Evolutionary conservation across 1,284 basidiomycete species (phyloP), one percentile per base, ranked within the genome.

Genomic region (Irpex sp.): DNA sequence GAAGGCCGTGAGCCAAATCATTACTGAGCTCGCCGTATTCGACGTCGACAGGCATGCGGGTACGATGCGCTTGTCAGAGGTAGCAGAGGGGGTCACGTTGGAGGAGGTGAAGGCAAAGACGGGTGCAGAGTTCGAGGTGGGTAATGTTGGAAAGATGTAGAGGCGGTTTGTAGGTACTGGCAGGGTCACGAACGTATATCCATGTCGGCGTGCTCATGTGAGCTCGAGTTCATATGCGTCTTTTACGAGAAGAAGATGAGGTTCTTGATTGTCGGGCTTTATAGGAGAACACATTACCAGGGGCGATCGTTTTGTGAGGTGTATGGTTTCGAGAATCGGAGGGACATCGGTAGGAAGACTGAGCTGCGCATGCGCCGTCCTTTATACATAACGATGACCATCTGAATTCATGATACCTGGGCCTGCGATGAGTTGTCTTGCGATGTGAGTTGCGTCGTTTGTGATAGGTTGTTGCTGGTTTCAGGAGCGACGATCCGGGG

Each of bases 1-100:
- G 9, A 82, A 89, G 54, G 87, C 93, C 59, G 94, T 98, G 64
- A 93, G 91, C 77, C 87, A 89, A 68, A 97, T 98, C 74, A 90
- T 98, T 76, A 98, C 97, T 0, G 96, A 98, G 72, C 85, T 98
- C 4, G 92, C 89, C 35, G 95, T 96, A 39, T 98, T 98, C 74
- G 83, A 93, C 54, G 93, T 98, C 36, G 92, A 98, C 77, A 83
- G 92, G 59, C 78, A 79, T 63, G 83, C 83, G 60, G 92, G 92
- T 13, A 84, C 83, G 66, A 79, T 98, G 74, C 86, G 83, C 57
- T 79, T 99, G 70, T 85, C 85, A 57, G 97, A 98, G 76, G 73
- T 97, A 57, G 91, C 92, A 50, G 86, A 91, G 61, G 95, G 95
- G 2, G 88, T 90, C 19, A 89, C 87, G 1, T 72, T 97, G 61